Evolutionary conservation across 108 stramenopile genomes (phyloP).

Genomic region (Skeletonema potamos): DNA sequence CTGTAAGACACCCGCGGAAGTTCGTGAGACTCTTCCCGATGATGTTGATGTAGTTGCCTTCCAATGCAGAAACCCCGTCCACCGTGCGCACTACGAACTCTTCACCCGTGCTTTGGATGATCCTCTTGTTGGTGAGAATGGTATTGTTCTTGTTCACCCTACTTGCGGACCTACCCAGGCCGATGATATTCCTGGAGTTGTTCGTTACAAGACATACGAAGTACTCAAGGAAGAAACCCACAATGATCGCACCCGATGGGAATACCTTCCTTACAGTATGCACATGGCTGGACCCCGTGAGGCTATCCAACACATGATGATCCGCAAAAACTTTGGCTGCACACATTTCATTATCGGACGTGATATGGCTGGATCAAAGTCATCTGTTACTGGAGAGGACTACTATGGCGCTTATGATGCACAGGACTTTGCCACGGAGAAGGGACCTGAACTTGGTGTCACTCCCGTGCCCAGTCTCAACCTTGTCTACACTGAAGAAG

Average conservation of each 20-base stretch:
- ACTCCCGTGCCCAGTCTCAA: conserved; percentile 93
- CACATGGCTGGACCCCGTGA: conserved; percentile 99
- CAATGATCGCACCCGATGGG: conserved; percentile 95
- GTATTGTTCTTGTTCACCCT: conserved; percentile 98
- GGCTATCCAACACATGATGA: conserved; percentile 99
- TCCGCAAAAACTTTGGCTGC: conserved; percentile 99
- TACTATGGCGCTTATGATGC: conserved; percentile 99
- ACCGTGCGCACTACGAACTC: conserved; percentile 99
- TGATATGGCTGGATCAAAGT: conserved; percentile 99
- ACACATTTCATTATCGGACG: conserved; percentile 99
- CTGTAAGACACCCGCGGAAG: conserved; percentile 96
- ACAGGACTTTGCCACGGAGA: conserved; percentile 91
- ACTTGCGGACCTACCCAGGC: conserved; percentile 99
- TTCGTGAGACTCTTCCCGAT: conserved; percentile 91
- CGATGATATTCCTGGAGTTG: conserved; percentile 91
- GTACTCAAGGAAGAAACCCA: conserved; percentile 93
- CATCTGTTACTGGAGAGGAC: conserved; percentile 94
- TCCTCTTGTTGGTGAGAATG: conserved; percentile 83
- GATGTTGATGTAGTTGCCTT: conserved; percentile 98
- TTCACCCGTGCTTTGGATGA: conserved; percentile 98
- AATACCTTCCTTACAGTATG: conserved; percentile 99
- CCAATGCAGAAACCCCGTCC: conserved; percentile 99
- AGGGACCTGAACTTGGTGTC: conserved; percentile 89
- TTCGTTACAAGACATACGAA: conserved; percentile 98
- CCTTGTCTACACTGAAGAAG: conserved; percentile 97